phyloP scores from a whole-genome alignment of 1,139 yeast species.

The Geotrichum fermentans region DNA sequence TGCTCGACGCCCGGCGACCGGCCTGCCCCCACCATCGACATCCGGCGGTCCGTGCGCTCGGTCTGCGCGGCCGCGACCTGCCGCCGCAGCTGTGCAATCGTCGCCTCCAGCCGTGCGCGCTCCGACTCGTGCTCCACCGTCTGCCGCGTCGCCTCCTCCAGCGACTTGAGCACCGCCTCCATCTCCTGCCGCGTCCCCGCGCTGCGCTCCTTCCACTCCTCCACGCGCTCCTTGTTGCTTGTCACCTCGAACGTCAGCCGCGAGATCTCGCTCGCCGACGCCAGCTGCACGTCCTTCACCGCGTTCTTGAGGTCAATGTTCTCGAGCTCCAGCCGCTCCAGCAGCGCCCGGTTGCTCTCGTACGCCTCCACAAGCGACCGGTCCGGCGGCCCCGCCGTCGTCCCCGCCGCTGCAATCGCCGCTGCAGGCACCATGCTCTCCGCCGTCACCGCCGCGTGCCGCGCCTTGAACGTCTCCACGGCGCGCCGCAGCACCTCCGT shows the following conservation, averaged over 20 bases:
- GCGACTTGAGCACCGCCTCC: constrained; percentile 32
- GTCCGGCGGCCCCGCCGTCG: background rate
- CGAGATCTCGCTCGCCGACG: constrained; percentile 30
- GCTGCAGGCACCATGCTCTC: background rate
- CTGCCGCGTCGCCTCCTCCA: constrained; percentile 38
- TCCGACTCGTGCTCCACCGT: constrained; percentile 39
- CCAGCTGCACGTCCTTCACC: constrained; percentile 34
- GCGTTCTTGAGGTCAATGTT: constrained; percentile 35
- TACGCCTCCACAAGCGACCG: constrained; percentile 20
- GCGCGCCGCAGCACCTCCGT: background rate
- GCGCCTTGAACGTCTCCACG: background rate
- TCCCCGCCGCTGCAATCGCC: background rate
- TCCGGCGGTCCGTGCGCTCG: constrained; percentile 26
- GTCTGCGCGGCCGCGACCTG: constrained; percentile 25
- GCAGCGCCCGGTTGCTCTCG: constrained; percentile 30
- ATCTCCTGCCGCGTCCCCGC: constrained; percentile 35
- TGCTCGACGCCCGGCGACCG: too few relatives aligned
- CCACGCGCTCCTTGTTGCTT: constrained; percentile 28
- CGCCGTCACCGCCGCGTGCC: background rate
- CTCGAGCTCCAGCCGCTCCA: constrained; percentile 36
- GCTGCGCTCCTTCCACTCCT: constrained; percentile 34
- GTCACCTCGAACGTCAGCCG: constrained; percentile 29
- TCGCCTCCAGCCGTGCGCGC: constrained; percentile 30
- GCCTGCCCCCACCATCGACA: constrained; percentile 29
- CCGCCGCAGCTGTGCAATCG: constrained; percentile 30